Conservation (phyloP, 176 grass and related monocot genomes). For the Melocanna baccifera region DNA sequence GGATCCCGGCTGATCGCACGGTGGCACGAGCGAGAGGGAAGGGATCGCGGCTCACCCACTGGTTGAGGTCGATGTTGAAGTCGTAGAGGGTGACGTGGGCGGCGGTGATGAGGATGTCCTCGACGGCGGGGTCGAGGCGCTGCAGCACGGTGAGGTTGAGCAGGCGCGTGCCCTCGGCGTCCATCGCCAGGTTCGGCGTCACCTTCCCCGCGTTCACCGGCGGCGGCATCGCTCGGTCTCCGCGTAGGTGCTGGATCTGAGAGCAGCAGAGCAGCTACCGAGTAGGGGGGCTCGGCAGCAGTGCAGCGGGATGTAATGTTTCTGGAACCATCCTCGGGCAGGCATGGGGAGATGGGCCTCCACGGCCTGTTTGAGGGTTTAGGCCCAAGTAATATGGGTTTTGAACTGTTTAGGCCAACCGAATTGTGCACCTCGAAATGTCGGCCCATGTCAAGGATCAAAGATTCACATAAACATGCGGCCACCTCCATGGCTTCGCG, state of each 20-base stretch:
- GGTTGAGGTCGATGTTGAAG: conserved; percentile 92
- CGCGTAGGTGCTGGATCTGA: conserved; percentile 13
- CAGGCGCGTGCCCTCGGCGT: conserved; percentile 65
- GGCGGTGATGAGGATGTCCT: conserved; percentile 95
- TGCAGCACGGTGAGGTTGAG: conserved; percentile 95
- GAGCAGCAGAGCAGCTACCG: conserved; percentile 14
- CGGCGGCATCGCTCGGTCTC: conserved; percentile 19
- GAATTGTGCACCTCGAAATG: too few relatives aligned
- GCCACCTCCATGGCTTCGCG: too few relatives aligned
- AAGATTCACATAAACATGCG: too few relatives aligned
- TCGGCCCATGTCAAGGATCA: too few relatives aligned
- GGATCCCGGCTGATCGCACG: not conserved
- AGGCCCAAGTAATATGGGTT: too few relatives aligned
- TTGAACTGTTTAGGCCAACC: too few relatives aligned
- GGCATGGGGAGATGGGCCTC: too few relatives aligned
- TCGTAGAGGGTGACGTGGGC: conserved; percentile 87
- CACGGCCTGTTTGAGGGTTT: too few relatives aligned
- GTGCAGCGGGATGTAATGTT: not conserved
- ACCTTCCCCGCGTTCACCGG: conserved; percentile 65
- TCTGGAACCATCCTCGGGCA: not conserved
- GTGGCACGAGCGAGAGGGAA: not conserved
- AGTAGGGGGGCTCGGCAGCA: not conserved
- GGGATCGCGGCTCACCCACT: conserved; percentile 53
- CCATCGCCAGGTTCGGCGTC: conserved; percentile 68
- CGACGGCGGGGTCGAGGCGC: conserved; percentile 82